These are phyloP conservation scores for Tetradesmus lagerheimii DNA, from an alignment of 139 green algal genomes.

Conservation along the genomic window DNA sequence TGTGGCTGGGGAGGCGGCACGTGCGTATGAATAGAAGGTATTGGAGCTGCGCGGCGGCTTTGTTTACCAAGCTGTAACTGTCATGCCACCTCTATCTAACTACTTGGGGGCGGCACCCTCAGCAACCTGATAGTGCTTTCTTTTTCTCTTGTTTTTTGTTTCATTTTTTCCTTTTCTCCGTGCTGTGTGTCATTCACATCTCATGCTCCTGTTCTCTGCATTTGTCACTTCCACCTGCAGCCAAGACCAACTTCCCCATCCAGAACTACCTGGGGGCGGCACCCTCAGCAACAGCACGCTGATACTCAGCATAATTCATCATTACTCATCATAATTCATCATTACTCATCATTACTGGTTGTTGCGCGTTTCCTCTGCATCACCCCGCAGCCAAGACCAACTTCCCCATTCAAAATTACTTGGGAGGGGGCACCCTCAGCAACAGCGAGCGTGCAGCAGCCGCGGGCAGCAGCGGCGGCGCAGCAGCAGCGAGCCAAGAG, in stretches of 20 bases:
- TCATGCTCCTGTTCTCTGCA: neutral
- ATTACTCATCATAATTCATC: too few relatives aligned
- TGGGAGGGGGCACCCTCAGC: conserved; percentile 7
- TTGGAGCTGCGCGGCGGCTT: too few relatives aligned
- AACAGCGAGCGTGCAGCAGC: neutral
- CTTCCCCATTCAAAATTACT: conserved; percentile 46
- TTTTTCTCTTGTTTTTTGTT: too few relatives aligned
- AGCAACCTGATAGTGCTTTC: too few relatives aligned
- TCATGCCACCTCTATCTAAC: neutral
- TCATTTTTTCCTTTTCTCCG: too few relatives aligned
- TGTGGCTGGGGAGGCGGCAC: too few relatives aligned
- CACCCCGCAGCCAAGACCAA: conserved; percentile 48
- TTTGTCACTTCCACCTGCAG: conserved; percentile 1
- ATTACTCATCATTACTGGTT: neutral
- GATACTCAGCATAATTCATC: too few relatives aligned
- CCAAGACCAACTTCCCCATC: conserved; percentile 56
- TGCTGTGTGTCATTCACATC: too few relatives aligned
- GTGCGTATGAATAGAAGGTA: too few relatives aligned
- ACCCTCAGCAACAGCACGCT: too few relatives aligned
- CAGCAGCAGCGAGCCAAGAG: neutral
- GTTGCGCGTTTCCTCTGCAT: neutral
- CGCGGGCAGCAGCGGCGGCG: neutral
- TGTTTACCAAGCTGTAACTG: too few relatives aligned
- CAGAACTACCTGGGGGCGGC: conserved; percentile 31
- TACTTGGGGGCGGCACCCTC: conserved; percentile 26